These are phyloP conservation scores for Geotrichum australiense DNA, from an alignment of 1,139 yeast genomes.

Conservation along the genomic window DNA sequence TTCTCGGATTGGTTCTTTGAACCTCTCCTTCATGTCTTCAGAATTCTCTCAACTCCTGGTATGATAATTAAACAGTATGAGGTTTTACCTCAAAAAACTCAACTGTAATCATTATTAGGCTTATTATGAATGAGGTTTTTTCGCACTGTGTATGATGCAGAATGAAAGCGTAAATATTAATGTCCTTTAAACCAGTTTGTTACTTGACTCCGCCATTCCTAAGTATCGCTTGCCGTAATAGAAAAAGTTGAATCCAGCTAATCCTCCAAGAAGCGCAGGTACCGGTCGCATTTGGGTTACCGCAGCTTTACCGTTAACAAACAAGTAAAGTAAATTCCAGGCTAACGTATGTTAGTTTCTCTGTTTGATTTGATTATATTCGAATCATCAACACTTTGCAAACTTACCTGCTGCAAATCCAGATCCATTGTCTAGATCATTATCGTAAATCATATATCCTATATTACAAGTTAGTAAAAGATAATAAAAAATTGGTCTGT, in stretches of 20 bases:
- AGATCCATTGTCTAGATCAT: conserved; percentile 75
- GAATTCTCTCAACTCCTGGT: no score
- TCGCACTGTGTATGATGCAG: no score
- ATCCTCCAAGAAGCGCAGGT: conserved; percentile 54
- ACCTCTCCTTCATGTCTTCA: no score
- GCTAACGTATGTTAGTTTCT: conserved; percentile 36
- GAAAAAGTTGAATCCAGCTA: conserved; percentile 57
- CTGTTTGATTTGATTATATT: neutral
- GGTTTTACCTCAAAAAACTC: neutral
- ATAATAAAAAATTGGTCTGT: neutral
- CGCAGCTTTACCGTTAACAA: conserved; percentile 66
- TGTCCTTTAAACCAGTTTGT: no score
- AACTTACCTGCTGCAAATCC: conserved; percentile 57
- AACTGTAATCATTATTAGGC: neutral
- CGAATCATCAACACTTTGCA: neutral
- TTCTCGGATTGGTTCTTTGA: no score
- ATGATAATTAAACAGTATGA: no score
- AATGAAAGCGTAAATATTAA: no score
- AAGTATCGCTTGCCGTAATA: conserved; percentile 67
- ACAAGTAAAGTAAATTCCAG: conserved; percentile 72
- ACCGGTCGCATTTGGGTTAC: conserved; percentile 41
- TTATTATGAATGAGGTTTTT: neutral
- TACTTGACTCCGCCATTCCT: neutral
- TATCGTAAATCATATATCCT: conserved; percentile 65
- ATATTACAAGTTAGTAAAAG: neutral